Evolutionary conservation across 179 eudicot genomes (phyloP).

Genomic region (Dionaea muscipula): DNA sequence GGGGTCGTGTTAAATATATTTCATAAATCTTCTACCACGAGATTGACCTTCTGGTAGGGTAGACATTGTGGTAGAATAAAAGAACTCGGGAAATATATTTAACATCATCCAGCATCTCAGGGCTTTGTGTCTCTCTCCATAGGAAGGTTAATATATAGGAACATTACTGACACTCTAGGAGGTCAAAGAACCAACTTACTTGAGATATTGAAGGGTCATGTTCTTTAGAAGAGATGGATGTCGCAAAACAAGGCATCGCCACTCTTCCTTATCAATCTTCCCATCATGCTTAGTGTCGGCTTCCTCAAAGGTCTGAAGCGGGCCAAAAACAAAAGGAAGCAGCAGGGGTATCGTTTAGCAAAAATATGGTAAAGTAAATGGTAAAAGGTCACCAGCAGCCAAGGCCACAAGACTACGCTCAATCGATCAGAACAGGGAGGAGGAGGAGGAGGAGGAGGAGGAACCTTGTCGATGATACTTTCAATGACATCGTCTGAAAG

Average conservation of each 20-base stretch:
- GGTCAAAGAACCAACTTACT: constrained; percentile 24
- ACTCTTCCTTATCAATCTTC: constrained; percentile 77
- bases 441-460: not conserved
- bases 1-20: no score
- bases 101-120: no score
- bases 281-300: constrained; percentile 87
- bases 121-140: no score
- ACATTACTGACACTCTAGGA: no score
- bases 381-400: no score
- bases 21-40: not conserved
- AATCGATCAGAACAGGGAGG: no score
- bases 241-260: constrained; percentile 64
- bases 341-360: no score
- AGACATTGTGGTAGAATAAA: no score
- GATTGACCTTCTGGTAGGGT: not conserved
- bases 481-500: constrained; percentile 78
- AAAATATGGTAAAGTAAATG: no score
- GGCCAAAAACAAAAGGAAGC: not conserved
- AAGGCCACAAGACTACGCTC: no score
- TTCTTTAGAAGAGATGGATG: constrained; percentile 77
- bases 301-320: constrained; percentile 66
- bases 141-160: no score
- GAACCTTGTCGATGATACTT: constrained; percentile 81
- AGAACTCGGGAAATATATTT: no score
- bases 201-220: constrained; percentile 78